Conservation (phyloP, 805 yeast species). For the Jamesozyma spencerorum region DNA sequence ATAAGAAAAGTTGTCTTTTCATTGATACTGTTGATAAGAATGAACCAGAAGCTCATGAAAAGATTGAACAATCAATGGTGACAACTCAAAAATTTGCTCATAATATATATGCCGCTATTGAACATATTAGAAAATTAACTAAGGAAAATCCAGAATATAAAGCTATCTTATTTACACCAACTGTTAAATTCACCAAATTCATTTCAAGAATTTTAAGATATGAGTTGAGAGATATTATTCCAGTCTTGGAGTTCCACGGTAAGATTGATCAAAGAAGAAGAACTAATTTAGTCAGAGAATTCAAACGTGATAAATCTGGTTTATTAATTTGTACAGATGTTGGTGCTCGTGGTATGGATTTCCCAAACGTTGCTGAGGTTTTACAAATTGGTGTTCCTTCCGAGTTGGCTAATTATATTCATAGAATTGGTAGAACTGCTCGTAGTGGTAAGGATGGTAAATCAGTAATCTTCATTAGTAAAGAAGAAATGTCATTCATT, state of each 20-base stretch:
- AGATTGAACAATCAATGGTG: slow-evolving; percentile 59
- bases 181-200: slow-evolving; percentile 59
- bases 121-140: slow-evolving; percentile 37
- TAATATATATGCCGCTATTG: slow-evolving; percentile 48
- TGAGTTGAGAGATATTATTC: slow-evolving; percentile 20
- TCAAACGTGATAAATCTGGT: slow-evolving; percentile 41
- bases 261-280: slow-evolving; percentile 62
- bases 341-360: slow-evolving; percentile 94
- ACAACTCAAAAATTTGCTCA: slow-evolving; percentile 47
- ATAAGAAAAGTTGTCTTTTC: slow-evolving; percentile 42
- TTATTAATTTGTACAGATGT: slow-evolving; percentile 82
- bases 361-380: slow-evolving; percentile 79
- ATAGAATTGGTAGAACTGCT: slow-evolving; percentile 93
- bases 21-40: slow-evolving; percentile 68
- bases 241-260: slow-evolving; percentile 53
- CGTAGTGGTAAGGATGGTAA: slow-evolving; percentile 79
- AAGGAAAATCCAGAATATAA: slow-evolving; percentile 45
- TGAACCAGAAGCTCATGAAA: slow-evolving; percentile 72
- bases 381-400: slow-evolving; percentile 72
- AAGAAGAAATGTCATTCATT: slow-evolving; percentile 49
- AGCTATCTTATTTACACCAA: slow-evolving; percentile 76
- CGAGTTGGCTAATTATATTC: slow-evolving; percentile 73
- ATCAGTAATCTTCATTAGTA: slow-evolving; percentile 51
- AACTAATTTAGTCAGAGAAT: slow-evolving; percentile 46
- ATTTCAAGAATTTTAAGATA: slow-evolving; percentile 37